Evolutionary conservation across 345 rosid genomes (phyloP).

Genomic region (Linum tenue): DNA sequence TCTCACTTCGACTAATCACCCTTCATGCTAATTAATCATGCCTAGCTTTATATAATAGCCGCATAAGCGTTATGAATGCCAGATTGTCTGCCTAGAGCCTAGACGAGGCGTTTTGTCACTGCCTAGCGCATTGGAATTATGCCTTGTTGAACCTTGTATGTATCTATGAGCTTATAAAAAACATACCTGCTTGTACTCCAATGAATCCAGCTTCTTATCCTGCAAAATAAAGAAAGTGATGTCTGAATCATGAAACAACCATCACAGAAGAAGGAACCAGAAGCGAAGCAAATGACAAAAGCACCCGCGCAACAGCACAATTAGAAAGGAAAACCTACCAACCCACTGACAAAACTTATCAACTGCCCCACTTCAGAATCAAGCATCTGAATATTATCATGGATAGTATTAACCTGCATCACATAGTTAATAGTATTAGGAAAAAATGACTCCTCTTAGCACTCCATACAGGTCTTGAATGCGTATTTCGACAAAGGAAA

Average conservation of each 20-base stretch:
- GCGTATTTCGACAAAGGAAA: neutral
- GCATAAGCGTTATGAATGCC: slow-evolving; percentile 21
- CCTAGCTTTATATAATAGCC: neutral
- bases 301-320: neutral
- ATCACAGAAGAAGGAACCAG: neutral
- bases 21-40: too few species aligned
- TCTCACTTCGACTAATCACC: neutral
- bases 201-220: slow-evolving; percentile 68
- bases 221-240: slow-evolving; percentile 24
- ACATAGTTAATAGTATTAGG: neutral
- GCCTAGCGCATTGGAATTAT: too few species aligned
- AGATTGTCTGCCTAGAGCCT: too few species aligned
- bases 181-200: slow-evolving; percentile 72
- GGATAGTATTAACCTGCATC: slow-evolving; percentile 59
- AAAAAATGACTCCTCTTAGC: neutral
- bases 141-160: too few species aligned
- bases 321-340: slow-evolving; percentile 40
- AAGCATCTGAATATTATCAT: slow-evolving; percentile 46
- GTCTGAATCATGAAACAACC: neutral
- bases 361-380: slow-evolving; percentile 52
- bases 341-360: slow-evolving; percentile 49
- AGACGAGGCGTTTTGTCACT: too few species aligned
- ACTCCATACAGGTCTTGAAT: neutral
- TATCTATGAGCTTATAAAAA: neutral
- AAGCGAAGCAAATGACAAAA: neutral